Conservation (phyloP, 371 early-diverging fungal genomes). For the Polyrhizophydium stewartii region DNA sequence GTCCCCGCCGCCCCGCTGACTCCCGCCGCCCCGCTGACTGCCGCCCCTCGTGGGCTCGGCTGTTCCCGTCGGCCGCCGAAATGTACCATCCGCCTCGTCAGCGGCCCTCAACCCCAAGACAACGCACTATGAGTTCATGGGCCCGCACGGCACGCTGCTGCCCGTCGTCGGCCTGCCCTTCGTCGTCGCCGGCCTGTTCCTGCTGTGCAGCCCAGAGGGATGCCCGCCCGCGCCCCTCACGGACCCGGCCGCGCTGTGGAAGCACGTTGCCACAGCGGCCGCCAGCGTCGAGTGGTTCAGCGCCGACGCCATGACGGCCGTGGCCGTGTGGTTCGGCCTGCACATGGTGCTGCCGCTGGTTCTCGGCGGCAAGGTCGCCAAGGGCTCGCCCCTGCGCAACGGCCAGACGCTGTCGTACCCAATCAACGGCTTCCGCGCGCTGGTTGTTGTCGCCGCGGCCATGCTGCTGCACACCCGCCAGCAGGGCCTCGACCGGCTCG, state of each 20-base stretch:
- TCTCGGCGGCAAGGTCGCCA: slow-evolving; percentile 64
- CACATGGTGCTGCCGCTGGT: slow-evolving; percentile 57
- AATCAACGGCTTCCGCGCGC: slow-evolving; percentile 64
- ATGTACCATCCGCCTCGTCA: no score
- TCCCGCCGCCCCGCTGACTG: no score
- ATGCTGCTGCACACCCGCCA: slow-evolving; percentile 26
- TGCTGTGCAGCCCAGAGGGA: slow-evolving; percentile 58
- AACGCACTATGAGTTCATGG: slow-evolving; percentile 69
- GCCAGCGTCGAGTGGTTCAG: not conserved
- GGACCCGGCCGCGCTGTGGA: slow-evolving; percentile 16
- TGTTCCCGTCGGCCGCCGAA: no score
- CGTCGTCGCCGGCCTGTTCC: slow-evolving; percentile 58
- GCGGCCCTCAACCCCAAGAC: slow-evolving; percentile 44
- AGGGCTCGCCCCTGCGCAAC: slow-evolving; percentile 70
- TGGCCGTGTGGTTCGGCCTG: slow-evolving; percentile 63
- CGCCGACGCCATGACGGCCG: slow-evolving; percentile 46
- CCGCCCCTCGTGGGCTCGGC: no score
- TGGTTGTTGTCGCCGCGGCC: slow-evolving; percentile 50
- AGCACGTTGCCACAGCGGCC: slow-evolving; percentile 8
- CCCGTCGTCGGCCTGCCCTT: slow-evolving; percentile 59
- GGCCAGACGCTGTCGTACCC: slow-evolving; percentile 67
- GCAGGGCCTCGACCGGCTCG: slow-evolving; percentile 46
- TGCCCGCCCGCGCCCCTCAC: slow-evolving; percentile 39
- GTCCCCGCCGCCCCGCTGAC: no score
- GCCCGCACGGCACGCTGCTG: slow-evolving; percentile 64